Percentiles rank a stretch among this genome's conserved stretches.
Evolutionary conservation across 2,329 filamentous ascomycete genomes (phyloP).

Genomic region (Aureobasidium uvarum): DNA sequence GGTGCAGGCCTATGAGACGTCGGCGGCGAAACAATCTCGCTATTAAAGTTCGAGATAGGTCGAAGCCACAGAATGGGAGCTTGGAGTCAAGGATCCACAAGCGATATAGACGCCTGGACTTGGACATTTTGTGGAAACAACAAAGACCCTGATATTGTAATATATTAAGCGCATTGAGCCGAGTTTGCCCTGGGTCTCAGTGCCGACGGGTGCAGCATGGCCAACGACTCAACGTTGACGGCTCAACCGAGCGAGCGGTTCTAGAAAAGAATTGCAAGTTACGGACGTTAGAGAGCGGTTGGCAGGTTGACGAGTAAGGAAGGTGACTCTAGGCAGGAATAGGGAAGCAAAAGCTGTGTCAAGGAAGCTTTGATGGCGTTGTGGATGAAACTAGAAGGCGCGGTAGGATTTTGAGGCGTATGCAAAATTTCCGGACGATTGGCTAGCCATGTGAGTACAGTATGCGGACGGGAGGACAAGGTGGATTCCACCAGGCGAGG

Average conservation of each 20-base stretch:
- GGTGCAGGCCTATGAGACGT: constrained; percentile 16
- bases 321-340: background rate
- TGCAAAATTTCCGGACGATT: constrained; percentile 21
- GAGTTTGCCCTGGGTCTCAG: background rate
- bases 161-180: constrained; percentile 13
- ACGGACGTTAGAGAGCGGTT: background rate
- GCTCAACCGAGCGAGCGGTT: background rate
- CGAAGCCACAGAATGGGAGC: constrained; percentile 6
- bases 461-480: constrained; percentile 10
- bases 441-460: background rate
- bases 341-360: background rate
- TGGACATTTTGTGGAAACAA: background rate
- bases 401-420: constrained; percentile 8
- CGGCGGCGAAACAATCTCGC: constrained; percentile 15
- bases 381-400: constrained; percentile 15
- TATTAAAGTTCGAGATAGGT: constrained; percentile 9
- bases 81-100: constrained; percentile 10
- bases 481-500: background rate
- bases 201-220: background rate
- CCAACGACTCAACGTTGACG: background rate
- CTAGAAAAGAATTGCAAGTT: background rate
- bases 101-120: constrained; percentile 18
- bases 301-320: background rate
- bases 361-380: constrained; percentile 15
- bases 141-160: constrained; percentile 6